Base-by-base conservation (phyloP, 2,329 filamentous ascomycete genomes). In the Aspergillus brunneoviolaceus region DNA sequence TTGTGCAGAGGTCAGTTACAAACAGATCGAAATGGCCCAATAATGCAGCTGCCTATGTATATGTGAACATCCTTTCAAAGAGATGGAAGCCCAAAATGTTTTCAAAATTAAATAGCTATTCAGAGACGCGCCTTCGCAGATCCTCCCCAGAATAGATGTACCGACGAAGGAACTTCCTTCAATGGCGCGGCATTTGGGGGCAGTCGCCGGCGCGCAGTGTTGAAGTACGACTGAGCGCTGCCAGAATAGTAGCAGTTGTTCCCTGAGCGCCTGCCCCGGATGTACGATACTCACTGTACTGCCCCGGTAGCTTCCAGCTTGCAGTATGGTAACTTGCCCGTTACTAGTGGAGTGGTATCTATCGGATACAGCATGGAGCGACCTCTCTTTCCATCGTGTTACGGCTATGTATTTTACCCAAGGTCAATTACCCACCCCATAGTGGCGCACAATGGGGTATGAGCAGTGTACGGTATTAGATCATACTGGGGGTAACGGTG, bases 371-470 rank as follows among this genome's bases (percentile, higher is more conserved):
- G n/a, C 14, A 45, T 45, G 39, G 39, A 45, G 39, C 39, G 4
- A 6, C 11, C 4, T 45, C 39, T 16, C 39, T 45, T 45, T 45
- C 39, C 61, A 57, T 25, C 33, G 39, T 12, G 33, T 35, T 53
- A 58, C 49, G 45, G 56, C 49, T 50, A 49, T 57, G 59, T 63
- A 61, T 56, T 57, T 61, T 63, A 55, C 59, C 55, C 25, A 50
- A 58, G 53, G 49, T 50, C 39, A 59, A 57, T 62, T 62, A 64
- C 56, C 62, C 62, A 64, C 62, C 57, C 51, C 55, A 54, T 42
- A 54, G 55, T 64, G 62, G 60, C 62, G 62, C 56, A 58, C 52
- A 47, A 25, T 31, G 42, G 49, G 23, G 63, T 65, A 64, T 50
- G 42, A 25, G 47, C n/a, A 35, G n/a, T 7, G 61, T 61, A 60